Evolutionary conservation across 176 grass and related monocot genomes (phyloP).

Genomic region (Triticum monococcum): DNA sequence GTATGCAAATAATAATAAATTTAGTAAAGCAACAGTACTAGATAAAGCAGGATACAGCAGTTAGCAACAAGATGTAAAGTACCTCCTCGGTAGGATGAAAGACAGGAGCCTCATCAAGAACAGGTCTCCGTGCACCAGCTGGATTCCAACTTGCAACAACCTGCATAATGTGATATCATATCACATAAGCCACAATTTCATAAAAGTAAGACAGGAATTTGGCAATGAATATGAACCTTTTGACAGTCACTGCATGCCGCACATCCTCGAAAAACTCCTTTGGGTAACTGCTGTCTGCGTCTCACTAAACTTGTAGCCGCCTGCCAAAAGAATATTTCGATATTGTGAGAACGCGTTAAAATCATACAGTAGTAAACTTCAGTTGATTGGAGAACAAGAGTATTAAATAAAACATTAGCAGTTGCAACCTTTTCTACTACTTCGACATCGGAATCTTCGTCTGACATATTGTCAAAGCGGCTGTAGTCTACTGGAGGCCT

Average conservation of each 20-base stretch:
- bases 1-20: not conserved
- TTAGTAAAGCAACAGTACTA: not conserved
- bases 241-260: constrained; percentile 64
- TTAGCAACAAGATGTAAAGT: constrained; percentile 26
- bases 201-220: constrained; percentile 5
- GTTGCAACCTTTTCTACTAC: constrained; percentile 47
- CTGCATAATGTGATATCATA: constrained; percentile 30
- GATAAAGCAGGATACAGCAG: not conserved
- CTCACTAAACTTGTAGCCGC: constrained; percentile 37
- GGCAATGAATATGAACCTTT: constrained; percentile 47
- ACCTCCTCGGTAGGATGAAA: constrained; percentile 93
- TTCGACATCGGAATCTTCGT: constrained; percentile 57
- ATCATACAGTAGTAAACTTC: not conserved
- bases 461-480: constrained; percentile 44
- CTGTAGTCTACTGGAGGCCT: constrained; percentile 73
- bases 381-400: constrained; percentile 29
- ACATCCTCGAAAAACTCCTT: constrained; percentile 92
- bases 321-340: constrained; percentile 39
- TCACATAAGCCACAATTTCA: constrained; percentile 20
- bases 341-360: constrained; percentile 15
- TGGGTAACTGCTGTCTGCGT: constrained; percentile 53
- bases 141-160: constrained; percentile 85
- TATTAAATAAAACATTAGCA: constrained; percentile 9
- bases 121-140: constrained; percentile 50
- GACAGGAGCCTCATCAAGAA: constrained; percentile 82